Base-by-base conservation (phyloP, 192 early-diverging fungal species). In the Coemansia sp. region DNA sequence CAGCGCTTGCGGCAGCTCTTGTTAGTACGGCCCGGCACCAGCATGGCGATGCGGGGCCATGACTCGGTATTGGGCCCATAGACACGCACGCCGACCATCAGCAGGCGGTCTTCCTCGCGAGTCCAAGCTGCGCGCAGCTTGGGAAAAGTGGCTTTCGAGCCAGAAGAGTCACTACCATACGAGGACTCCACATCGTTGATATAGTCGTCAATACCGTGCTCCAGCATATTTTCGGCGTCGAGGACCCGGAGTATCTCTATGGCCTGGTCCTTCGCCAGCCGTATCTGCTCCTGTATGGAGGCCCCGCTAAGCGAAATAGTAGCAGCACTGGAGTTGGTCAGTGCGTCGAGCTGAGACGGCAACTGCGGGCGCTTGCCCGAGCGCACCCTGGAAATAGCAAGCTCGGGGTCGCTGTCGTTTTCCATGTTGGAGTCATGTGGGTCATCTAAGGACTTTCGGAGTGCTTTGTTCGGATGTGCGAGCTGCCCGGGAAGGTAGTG, bases 1-100 rank as follows among this genome's bases (percentile, higher is more conserved):
- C 91, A 92, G 3, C 91, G 81, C 60, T 92, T 91, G 60, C 91
- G 85, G 70, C 91, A 92, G 64, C 89, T 90, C 71, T 90, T 90
- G 83, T 91, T 92, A n/a, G 86, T 90, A 21, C 91, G 83, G 0
- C 90, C 89, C 0, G 90, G 90, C 5, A 92, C 89, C 63, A 87
- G 85, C 60, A 84, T 85, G 5, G 91, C 91, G 40, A 92, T 92
- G 20, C 88, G 86, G 0, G 88, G 82, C 91, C 91, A 92, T 57
- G 87, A 88, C 74, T 91, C 91, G 7, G 89, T 87, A 68, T 89
- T 88, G 42, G 88, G 85, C n/a, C 89, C 89, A 61, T 90, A 88
- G 0, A 87, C 63, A 43, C 85, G 79, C 6, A 96, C 92, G 7
- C 91, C 93, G 5, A 88, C 60, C 50, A 83, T 82, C 45, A 96